Evolutionary conservation across 768 basidiomycete genomes (phyloP).

Genomic region (Chalciporus sphaerocephalus): DNA sequence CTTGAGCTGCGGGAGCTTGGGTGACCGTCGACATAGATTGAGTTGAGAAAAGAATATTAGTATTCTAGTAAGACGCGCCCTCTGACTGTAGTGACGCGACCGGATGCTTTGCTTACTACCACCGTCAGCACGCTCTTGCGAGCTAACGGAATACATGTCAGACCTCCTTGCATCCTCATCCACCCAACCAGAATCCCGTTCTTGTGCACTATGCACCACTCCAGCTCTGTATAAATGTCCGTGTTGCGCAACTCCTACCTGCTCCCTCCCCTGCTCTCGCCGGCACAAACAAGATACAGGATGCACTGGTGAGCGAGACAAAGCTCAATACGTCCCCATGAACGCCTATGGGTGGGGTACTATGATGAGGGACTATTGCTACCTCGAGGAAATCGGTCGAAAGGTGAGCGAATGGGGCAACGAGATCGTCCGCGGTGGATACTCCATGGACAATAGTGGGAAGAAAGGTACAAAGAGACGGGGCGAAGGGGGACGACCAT

Average conservation of each 20-base stretch:
- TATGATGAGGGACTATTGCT: constrained; percentile 87
- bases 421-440: constrained; percentile 63
- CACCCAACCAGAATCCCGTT: constrained; percentile 18
- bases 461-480: constrained; percentile 16
- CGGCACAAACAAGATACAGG: constrained; percentile 59
- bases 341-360: constrained; percentile 80
- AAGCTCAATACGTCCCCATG: constrained; percentile 71
- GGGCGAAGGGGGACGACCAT: constrained; percentile 23
- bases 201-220: constrained; percentile 50
- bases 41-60: neutral
- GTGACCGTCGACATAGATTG: constrained; percentile 19
- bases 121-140: too few species aligned
- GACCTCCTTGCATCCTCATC: constrained; percentile 6
- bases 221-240: constrained; percentile 75
- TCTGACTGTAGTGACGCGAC: neutral
- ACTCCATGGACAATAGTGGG: constrained; percentile 29
- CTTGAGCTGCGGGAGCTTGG: constrained; percentile 40
- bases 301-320: constrained; percentile 73
- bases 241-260: constrained; percentile 64
- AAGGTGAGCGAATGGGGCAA: constrained; percentile 70
- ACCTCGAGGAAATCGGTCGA: constrained; percentile 77
- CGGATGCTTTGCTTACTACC: too few species aligned
- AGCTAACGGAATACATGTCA: too few species aligned
- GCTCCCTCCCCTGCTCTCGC: constrained; percentile 65
- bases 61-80: neutral